A percentile compares a stretch with the other conserved stretches of the same genome.
phyloP scores from a whole-genome alignment of 305 asterid genomes.

The Solanum hybrid region DNA sequence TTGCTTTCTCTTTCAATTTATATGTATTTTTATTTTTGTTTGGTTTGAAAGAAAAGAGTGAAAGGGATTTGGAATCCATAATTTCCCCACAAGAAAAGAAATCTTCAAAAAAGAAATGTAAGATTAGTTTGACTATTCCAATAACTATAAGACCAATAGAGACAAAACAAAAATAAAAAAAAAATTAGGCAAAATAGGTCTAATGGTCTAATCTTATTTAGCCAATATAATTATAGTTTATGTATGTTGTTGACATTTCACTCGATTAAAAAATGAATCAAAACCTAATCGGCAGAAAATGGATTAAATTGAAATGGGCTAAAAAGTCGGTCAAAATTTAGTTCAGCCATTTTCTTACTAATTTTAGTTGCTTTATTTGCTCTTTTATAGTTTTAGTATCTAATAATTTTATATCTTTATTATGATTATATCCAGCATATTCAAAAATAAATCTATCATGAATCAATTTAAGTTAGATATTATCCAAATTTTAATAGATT shows the following conservation, averaged over 20 bases:
- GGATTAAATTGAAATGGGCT: neutral
- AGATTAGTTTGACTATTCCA: slow-evolving; percentile 26
- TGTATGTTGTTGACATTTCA: no score
- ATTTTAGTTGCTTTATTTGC: neutral
- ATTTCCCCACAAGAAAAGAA: slow-evolving; percentile 10
- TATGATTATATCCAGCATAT: neutral
- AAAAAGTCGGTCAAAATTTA: neutral
- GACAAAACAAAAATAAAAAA: neutral
- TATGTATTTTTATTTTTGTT: neutral
- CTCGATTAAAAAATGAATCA: neutral
- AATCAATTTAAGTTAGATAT: neutral
- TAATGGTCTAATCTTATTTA: neutral
- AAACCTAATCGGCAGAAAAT: no score
- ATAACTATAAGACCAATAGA: neutral
- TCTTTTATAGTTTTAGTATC: neutral
- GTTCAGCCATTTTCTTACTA: neutral
- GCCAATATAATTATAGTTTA: neutral
- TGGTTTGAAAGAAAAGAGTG: slow-evolving; percentile 4
- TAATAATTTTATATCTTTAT: neutral
- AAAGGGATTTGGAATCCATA: slow-evolving; percentile 21
- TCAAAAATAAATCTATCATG: neutral
- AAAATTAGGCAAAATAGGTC: neutral
- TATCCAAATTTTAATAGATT: neutral
- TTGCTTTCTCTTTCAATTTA: slow-evolving; percentile 11
- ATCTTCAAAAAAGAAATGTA: neutral